Conservation (phyloP, 2,329 filamentous ascomycete genomes). For the Ambrosiella cleistominuta region DNA sequence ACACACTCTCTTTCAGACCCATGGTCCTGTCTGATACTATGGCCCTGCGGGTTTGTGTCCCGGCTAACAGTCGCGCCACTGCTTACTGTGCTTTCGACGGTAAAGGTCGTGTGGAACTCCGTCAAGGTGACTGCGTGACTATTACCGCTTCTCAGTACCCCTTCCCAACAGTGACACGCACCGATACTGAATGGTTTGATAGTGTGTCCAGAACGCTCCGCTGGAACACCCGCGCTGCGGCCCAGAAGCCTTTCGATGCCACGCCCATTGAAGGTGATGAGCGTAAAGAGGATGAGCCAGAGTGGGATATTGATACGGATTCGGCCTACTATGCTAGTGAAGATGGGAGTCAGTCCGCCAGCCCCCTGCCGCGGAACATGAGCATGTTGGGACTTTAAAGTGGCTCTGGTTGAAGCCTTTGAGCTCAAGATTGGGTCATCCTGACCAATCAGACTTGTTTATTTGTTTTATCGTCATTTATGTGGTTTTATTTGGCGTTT, state of each 20-base stretch:
- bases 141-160: slow-evolving; percentile 93
- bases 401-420: background rate
- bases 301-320: slow-evolving; percentile 94
- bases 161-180: slow-evolving; percentile 87
- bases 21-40: slow-evolving; percentile 96
- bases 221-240: slow-evolving; percentile 87
- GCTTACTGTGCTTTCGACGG: slow-evolving; percentile 97
- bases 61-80: slow-evolving; percentile 68
- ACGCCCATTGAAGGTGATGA: slow-evolving; percentile 28
- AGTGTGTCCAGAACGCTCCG: slow-evolving; percentile 79
- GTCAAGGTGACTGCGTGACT: slow-evolving; percentile 86
- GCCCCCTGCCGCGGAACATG: slow-evolving; percentile 55
- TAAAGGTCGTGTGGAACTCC: slow-evolving; percentile 84
- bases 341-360: slow-evolving; percentile 49
- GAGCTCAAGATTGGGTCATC: background rate
- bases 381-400: slow-evolving; percentile 46
- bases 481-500: background rate
- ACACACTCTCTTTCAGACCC: slow-evolving; percentile 88
- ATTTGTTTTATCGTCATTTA: slow-evolving; percentile 5
- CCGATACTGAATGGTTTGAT: slow-evolving; percentile 88
- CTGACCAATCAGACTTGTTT: background rate
- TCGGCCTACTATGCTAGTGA: slow-evolving; percentile 54
- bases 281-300: slow-evolving; percentile 28
- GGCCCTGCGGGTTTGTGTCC: slow-evolving; percentile 75
- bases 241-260: slow-evolving; percentile 76